Base-by-base conservation (phyloP, 306 rosid genomes). In the Prunus mongolica region DNA sequence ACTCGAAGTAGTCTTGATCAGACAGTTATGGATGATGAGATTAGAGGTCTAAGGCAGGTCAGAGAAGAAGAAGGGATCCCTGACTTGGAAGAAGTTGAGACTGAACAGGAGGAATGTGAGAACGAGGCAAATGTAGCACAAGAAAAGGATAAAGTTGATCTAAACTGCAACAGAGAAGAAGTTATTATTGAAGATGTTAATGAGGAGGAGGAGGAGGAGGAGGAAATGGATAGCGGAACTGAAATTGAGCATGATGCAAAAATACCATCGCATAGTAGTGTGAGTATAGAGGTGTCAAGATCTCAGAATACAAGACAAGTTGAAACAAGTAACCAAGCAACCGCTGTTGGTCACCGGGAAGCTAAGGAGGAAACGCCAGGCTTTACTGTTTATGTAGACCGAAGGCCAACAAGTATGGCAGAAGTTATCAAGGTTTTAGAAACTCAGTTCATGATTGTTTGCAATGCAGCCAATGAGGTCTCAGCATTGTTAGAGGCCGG, bases 21-120 rank as follows among this genome's bases (percentile, higher is more conserved):
- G 45, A 76, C 61, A 25, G 70, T 75, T 49, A 80, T 74, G 81
- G 93, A 95, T 73, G 93, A 90, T 73, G 97, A 90, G 52, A 82
- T 77, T 12, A 79, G 89, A 82, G 97, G 88, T 50, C 81, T 93
- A 74, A 88, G 89, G 83, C 86, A 88, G 79, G 93, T 86, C 22
- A 83, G 96, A 75, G 91, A 91, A 88, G 96, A 88, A 64, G 98
- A 95, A 83, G 98, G 93, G 38, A 95, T 92, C 80, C 99, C 98
- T 15, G 97, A 95, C 56, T 77, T 95, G 65, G 97, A 88, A 89
- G 97, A 90, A 76, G 91, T 85, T 44, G 90, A 81, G 78, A 87
- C 83, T 6, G 95, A 90, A 74, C 83, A 78, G 71, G 93, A 86
- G 70, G 88, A 86, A 51, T 61, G 78, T 28, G 52, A 14, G 81